Evolutionary conservation across 805 yeast genomes (phyloP).

Genomic region (Yamadazyma ubonensis): DNA sequence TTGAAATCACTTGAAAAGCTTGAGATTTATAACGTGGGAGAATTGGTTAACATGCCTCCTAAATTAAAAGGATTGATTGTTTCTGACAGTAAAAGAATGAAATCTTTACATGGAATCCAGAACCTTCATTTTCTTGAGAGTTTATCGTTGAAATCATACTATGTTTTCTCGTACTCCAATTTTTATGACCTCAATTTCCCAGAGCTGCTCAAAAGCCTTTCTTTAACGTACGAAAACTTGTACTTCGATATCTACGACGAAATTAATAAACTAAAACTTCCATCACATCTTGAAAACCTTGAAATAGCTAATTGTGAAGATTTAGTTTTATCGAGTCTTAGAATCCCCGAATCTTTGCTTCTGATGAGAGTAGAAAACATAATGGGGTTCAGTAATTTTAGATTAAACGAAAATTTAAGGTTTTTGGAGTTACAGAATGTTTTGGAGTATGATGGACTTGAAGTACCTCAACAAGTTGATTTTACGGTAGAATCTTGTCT

Average conservation of each 20-base stretch:
- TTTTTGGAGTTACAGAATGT: conserved; percentile 1
- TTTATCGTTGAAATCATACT: conserved; percentile 4
- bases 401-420: conserved; percentile 1
- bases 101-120: conserved; percentile 1
- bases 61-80: conserved; percentile 4
- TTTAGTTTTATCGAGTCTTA: conserved; percentile 7
- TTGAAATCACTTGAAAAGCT: conserved; percentile 3
- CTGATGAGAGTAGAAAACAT: conserved; percentile 1
- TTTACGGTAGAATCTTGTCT: background rate
- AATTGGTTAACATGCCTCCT: conserved; percentile 6
- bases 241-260: conserved; percentile 11
- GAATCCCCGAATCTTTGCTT: conserved; percentile 5
- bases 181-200: conserved; percentile 9
- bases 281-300: conserved; percentile 5
- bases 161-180: conserved; percentile 7
- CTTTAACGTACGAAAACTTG: conserved; percentile 3
- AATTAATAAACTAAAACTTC: conserved; percentile 7
- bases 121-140: conserved; percentile 1
- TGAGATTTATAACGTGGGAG: conserved; percentile 8
- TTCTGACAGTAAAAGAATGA: conserved; percentile 9
- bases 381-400: conserved; percentile 7
- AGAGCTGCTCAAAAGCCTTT: conserved; percentile 1
- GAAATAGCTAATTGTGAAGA: conserved; percentile 8
- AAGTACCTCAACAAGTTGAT: no score
- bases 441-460: conserved; percentile 8